Evolutionary conservation across 1,139 yeast genomes (phyloP).

Genomic region (Blastobotrys indianensis): DNA sequence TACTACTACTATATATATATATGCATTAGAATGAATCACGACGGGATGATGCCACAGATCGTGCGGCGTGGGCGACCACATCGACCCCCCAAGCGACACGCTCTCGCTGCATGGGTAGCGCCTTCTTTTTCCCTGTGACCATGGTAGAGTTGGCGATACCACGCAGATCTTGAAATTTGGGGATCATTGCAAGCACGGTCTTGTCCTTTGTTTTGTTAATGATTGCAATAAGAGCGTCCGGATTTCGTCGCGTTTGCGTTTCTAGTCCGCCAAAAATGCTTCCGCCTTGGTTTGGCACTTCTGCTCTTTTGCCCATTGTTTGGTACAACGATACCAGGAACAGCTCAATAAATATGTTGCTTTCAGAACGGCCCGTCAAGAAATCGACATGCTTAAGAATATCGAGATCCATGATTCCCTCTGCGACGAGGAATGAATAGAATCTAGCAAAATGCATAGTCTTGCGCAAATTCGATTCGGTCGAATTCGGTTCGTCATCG

Average conservation of each 20-base stretch:
- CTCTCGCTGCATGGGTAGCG: slow-evolving; percentile 44
- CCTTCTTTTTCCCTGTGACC: slow-evolving; percentile 25
- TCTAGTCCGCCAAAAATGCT: not conserved
- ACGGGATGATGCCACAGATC: not conserved
- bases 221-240: slow-evolving; percentile 48
- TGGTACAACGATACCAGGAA: slow-evolving; percentile 64
- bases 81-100: slow-evolving; percentile 66
- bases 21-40: not conserved
- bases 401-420: slow-evolving; percentile 68
- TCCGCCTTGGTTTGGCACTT: slow-evolving; percentile 14
- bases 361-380: slow-evolving; percentile 61
- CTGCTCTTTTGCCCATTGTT: slow-evolving; percentile 56
- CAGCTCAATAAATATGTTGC: slow-evolving; percentile 65
- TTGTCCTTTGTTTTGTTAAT: slow-evolving; percentile 61
- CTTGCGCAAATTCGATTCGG: slow-evolving; percentile 42
- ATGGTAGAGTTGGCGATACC: not conserved
- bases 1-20: not conserved
- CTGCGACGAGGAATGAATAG: slow-evolving; percentile 67
- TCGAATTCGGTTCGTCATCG: slow-evolving; percentile 24
- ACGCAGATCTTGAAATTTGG: slow-evolving; percentile 45
- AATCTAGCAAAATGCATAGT: slow-evolving; percentile 72
- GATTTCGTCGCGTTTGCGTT: slow-evolving; percentile 36
- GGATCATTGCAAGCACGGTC: slow-evolving; percentile 63
- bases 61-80: not conserved
- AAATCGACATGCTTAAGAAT: slow-evolving; percentile 69